Evolutionary conservation across 441 rosid species (phyloP), one percentile per base, ranked within the genome.

Genomic region (Adansonia gregorii): DNA sequence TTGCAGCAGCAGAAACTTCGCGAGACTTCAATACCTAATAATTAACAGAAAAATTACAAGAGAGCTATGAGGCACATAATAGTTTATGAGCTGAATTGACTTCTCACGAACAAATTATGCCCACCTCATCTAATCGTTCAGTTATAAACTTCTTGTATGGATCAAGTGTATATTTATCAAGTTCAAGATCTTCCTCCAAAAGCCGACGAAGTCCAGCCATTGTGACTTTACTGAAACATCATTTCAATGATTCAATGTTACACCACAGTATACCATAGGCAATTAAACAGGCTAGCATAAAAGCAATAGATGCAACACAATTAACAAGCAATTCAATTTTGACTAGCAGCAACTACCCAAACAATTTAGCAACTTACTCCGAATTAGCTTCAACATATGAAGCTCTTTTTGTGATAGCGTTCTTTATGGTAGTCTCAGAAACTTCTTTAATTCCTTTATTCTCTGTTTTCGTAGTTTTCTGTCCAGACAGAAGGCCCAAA

Each of bases 141-240:
- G 84, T 84, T 61, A 94, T 89, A 74, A 91, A 88, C 80, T 87
- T 86, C 87, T 92, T 96, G 81, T 72, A 84, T 39, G 89, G 84
- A 83, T 93, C 97, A 79, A 96, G 98, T 52, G 87, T 56, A 87
- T 65, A 12, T 71, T 89, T 87, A 52, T 88, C 89, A 65, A 94
- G 88, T 64, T 84, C 78, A 78, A 95, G 94, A 88, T 95, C 97
- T 84, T 87, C 85, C 88, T 95, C 98, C 84, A 94, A 80, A 73
- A 90, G 89, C 52, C 97, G 87, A 78, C 97, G 95, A 78, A 90
- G 90, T 75, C 89, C 89, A 72, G 87, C 92, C 97, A 95, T 86
- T 24, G 98, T 89, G 73, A 94, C 74, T 77, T 82, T 72, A 67
- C 97, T 96, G 86, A 71, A 82, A 82, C 35, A 54, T 77, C 83